Evolutionary conservation across 352 stramenopile genomes (phyloP), one percentile per base, ranked within the genome.

Genomic region (Pythium biforme): DNA sequence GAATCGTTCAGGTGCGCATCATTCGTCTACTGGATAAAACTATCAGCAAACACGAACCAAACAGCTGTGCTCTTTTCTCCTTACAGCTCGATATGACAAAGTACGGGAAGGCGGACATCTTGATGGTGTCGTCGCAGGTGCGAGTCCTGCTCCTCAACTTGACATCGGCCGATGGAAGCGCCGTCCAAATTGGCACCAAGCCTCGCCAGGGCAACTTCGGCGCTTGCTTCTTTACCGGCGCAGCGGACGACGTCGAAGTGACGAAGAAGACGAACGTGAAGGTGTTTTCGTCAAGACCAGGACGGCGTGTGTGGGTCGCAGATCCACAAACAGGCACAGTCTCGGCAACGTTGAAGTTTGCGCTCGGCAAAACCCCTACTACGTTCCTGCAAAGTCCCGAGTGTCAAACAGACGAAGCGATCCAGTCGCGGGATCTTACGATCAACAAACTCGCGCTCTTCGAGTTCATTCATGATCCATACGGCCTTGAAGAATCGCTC

Each of bases 111-210:
- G 72, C 79, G 2, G 84, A 89, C 41, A 84, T 93, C 25, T 67
- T 95, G 19, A 78, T 95, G 64, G 86, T 95, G 45, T 94, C 86
- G 37, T 95, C 86, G 9, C 86, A 94, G 55, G 59, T 90, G 22
- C 81, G 86, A 3, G 83, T 94, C 14, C 54, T 95, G 41, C 69
- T 95, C 19, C 50, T 95, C 29, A 93, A 95, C 48, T 64, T 95
- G 48, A 79, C 82, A 20, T 74, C 77, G 9, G 76, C 75, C 8
- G 81, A 90, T 46, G 78, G 81, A 10, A 92, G 76, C 54, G 86
- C 80, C 26, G 83, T 94, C 1, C 80, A 92, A 72, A 92, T 95
- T 41, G 86, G 86, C 1, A 90, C 83, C 25, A 95, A 95, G 63
- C 70, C 85, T 11, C 76, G 86, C 0, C 85, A 95, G 68, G 86